Evolutionary conservation across 805 yeast species (phyloP), one percentile per base, ranked within the genome.

Genomic region (Yarrowia phangngaensis): DNA sequence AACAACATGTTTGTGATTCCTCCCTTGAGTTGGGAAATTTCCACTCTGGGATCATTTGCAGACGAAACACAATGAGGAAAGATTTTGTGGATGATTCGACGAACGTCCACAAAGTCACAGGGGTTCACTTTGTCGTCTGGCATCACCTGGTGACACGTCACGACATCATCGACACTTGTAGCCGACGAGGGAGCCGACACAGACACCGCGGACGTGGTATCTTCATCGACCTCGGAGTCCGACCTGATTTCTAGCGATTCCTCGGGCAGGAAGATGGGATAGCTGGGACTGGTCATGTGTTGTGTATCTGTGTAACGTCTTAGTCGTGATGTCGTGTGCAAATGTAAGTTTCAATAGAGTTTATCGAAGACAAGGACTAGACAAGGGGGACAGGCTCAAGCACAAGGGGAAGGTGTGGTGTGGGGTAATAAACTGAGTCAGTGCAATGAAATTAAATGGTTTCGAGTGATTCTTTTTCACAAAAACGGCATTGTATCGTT

Each of bases 1-100:
- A 64, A 53, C 31, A 65, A 59, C 56, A 59, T 60, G 56, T 65
- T 65, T 30, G 69, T 65, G 60, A 65, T 64, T 19, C 69, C 69
- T n/a, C 69, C 69, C 41, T 58, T 64, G 20, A 65, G 56, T 33
- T 55, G 54, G 6, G 54, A 46, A 14, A 64, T 56, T 19, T 54
- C 53, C 20, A 57, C 40, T 2, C 20, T 20, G 1, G 35, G 35
- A 28, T 41, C 48, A 20, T 20, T 30, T 16, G 48, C 16, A 3
- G 35, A 29, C 3, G 20, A 8, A n/a, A 41, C 48, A 9, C 22
- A 14, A 13, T 41, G 48, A 6, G 48, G 48, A 16, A 41, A 41
- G 22, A 41, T 41, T 30, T 41, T 41, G 48, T 29, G 35, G 22
- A 41, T 22, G 35, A 41, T 41, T 8, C 48, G 34, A 2, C 48